These are phyloP conservation scores for Scedosporium apiospermum DNA, from an alignment of 2,329 filamentous ascomycete species.

Conservation along the genomic window DNA sequence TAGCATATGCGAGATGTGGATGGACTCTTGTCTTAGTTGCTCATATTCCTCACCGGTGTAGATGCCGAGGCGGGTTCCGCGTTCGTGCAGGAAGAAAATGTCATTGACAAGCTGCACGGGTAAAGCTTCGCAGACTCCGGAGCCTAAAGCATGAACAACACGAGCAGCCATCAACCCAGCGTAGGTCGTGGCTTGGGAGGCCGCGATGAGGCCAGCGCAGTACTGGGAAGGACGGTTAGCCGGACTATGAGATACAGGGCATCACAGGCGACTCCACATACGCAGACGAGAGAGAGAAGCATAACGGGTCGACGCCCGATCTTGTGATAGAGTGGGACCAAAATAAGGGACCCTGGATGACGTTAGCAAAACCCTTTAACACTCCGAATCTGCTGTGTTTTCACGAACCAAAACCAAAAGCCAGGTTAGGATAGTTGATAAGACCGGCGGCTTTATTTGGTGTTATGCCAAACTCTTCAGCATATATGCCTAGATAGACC, in stretches of 20 bases:
- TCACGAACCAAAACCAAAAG: conserved; percentile 42
- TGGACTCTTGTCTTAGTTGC: neutral
- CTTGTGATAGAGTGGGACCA: conserved; percentile 47
- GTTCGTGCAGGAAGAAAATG: conserved; percentile 36
- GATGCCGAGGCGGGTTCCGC: conserved; percentile 45
- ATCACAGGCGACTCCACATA: conserved; percentile 11
- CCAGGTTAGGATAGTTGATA: conserved; percentile 50
- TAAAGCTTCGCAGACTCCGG: conserved; percentile 33
- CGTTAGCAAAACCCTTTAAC: neutral
- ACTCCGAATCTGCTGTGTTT: neutral
- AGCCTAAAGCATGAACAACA: conserved; percentile 29
- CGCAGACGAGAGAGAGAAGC: conserved; percentile 27
- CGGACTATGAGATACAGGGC: neutral
- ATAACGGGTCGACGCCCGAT: conserved; percentile 33
- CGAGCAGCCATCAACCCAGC: conserved; percentile 27
- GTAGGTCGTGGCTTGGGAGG: conserved; percentile 25
- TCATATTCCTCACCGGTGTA: conserved; percentile 36
- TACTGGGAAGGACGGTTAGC: conserved; percentile 17
- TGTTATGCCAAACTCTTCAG: conserved; percentile 40
- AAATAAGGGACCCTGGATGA: conserved; percentile 34
- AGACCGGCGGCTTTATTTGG: conserved; percentile 42
- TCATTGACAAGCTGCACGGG: conserved; percentile 36
- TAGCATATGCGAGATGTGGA: neutral
- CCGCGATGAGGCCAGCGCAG: conserved; percentile 28
- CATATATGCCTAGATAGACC: conserved; percentile 47